phyloP scores from a whole-genome alignment of 2,329 filamentous ascomycete genomes.

The Macrophomina phaseolina region DNA sequence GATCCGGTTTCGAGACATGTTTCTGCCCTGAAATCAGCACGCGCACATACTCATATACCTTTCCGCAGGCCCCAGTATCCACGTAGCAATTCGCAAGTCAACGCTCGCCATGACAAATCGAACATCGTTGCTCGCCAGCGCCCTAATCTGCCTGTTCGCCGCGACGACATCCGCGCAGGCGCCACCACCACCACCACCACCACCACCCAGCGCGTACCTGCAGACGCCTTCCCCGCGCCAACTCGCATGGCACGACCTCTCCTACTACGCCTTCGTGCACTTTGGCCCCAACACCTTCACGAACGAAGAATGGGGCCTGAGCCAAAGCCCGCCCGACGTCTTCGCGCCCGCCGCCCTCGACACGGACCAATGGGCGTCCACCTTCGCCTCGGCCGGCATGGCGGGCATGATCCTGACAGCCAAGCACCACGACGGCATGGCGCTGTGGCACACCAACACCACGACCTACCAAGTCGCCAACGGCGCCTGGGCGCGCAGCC shows the following conservation, averaged over 20 bases:
- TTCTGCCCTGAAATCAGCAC: too few species aligned
- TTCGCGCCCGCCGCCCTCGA: constrained; percentile 30
- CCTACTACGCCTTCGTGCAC: constrained; percentile 32
- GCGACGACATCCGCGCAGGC: constrained; percentile 1
- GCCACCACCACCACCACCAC: constrained; percentile 21
- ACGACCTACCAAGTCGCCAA: constrained; percentile 44
- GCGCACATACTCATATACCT: too few species aligned
- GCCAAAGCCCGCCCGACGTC: constrained; percentile 30
- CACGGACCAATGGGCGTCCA: constrained; percentile 32
- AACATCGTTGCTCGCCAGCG: not conserved
- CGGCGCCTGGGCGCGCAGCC: constrained; percentile 39
- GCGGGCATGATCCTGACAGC: constrained; percentile 45
- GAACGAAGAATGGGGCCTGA: constrained; percentile 31
- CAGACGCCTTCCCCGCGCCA: constrained; percentile 30
- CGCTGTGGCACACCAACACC: constrained; percentile 43
- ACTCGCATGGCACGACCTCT: constrained; percentile 29
- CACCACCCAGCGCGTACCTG: constrained; percentile 28
- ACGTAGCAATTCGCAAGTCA: not conserved
- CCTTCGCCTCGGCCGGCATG: constrained; percentile 38
- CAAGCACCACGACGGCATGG: constrained; percentile 48
- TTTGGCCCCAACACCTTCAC: constrained; percentile 34
- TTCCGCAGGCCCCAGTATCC: too few species aligned
- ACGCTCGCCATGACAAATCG: not conserved
- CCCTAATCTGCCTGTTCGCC: not conserved
- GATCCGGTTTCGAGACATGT: too few species aligned